A percentile compares a stretch with the other conserved stretches of the same genome.
Evolutionary conservation across 306 rosid genomes (phyloP).

Genomic region (Dalbergia cochinchinensis): DNA sequence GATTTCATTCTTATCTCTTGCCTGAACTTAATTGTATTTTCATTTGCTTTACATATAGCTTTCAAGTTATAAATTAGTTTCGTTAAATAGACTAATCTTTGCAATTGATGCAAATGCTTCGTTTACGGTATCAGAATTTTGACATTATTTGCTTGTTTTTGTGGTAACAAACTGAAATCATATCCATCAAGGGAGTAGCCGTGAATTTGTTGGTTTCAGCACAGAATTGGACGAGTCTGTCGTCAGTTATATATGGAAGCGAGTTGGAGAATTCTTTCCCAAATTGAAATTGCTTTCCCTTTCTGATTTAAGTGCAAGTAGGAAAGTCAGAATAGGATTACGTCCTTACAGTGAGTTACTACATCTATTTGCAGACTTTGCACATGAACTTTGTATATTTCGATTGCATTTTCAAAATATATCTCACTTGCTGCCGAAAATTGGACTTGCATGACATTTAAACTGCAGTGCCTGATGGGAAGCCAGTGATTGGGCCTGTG

Average conservation of each 20-base stretch:
- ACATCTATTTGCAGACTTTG: constrained; percentile 37
- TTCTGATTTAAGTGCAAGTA: constrained; percentile 60
- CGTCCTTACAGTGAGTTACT: constrained; percentile 86
- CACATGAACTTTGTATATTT: constrained; percentile 17
- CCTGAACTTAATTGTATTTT: constrained; percentile 3
- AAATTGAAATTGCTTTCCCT: constrained; percentile 62
- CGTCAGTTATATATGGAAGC: constrained; percentile 73
- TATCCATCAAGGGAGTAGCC: constrained; percentile 80
- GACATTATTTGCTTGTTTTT: constrained; percentile 12
- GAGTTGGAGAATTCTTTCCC: constrained; percentile 83
- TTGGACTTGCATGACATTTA: constrained; percentile 37
- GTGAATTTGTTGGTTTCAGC: constrained; percentile 83
- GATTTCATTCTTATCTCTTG: constrained; percentile 3
- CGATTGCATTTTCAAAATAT: constrained; percentile 16
- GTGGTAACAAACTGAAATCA: constrained; percentile 13
- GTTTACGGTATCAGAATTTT: not conserved
- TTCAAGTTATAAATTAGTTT: not conserved
- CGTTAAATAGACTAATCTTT: not conserved
- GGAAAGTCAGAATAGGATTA: constrained; percentile 85
- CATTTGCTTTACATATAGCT: not conserved
- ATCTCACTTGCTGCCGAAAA: not conserved
- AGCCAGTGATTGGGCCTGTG: constrained; percentile 83
- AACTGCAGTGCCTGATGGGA: constrained; percentile 87
- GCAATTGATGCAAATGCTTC: constrained; percentile 34
- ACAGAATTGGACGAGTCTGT: constrained; percentile 74